Base-by-base conservation (phyloP, 805 yeast species). In the Candida railenensis region DNA sequence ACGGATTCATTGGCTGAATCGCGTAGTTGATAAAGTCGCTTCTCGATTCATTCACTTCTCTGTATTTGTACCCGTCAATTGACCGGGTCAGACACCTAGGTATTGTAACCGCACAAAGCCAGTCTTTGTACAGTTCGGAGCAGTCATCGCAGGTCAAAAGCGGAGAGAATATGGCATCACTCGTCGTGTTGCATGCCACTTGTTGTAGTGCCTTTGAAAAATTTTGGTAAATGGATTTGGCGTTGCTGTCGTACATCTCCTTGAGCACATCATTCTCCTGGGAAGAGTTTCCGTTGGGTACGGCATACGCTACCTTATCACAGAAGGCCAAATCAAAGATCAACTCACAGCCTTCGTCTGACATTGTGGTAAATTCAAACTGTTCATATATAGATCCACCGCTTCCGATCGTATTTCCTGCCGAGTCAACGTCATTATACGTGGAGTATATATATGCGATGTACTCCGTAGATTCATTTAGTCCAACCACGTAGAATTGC, bases 81-180 rank as follows among this genome's bases (percentile, higher is more conserved):
- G 77, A 59, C 12, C 61, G 52, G 39, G 85, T 82, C 1, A 88
- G 74, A 56, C 99, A 92, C 25, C 97, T 71, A 0, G 98, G 98
- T 4, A 92, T 87, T 0, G 89, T 73, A 3, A 89, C 89, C 0
- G 95, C 76, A 66, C 99, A 92, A 16, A 94, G 74, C 99, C 99
- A 92, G 55, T 83, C 75, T 55, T 80, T 82, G 62, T 92, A 92
- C 1, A 91, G 75, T 1, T 61, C 53, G 1, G 76, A 74, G 61
- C 99, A 92, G 57, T 88, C 82, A 12, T 70, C 74, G 58, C 99
- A 92, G 0, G 85, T 73, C 34, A 81, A 63, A 20, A 92, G 58
- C 8, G 96, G 89, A 1, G 97, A 88, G 63, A 77, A 92, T 4
- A 81, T 57, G 2, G 89, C 76, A 49, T 82, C 90, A 14, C 69